These are phyloP conservation scores for Rhizoclosmatium globosum DNA, from an alignment of 192 early-diverging fungal species.

Conservation along the genomic window DNA sequence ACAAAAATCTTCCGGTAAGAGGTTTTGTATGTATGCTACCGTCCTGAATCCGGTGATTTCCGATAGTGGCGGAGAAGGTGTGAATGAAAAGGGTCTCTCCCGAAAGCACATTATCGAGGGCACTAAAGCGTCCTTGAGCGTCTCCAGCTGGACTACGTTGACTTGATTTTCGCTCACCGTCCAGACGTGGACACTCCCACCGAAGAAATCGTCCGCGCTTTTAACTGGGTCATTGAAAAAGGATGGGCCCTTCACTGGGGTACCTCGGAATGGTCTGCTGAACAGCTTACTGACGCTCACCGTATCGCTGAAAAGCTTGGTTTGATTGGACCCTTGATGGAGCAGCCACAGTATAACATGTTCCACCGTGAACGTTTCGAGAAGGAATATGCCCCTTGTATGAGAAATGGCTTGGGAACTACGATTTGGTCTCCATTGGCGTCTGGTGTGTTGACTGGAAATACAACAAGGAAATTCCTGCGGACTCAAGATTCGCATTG, in stretches of 20 bases:
- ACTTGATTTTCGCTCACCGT: slow-evolving; percentile 77
- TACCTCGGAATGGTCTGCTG: slow-evolving; percentile 76
- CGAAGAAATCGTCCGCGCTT: slow-evolving; percentile 86
- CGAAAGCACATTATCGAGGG: slow-evolving; percentile 89
- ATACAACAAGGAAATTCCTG: slow-evolving; percentile 75
- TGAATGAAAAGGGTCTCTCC: slow-evolving; percentile 83
- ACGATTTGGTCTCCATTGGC: slow-evolving; percentile 83
- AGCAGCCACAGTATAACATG: slow-evolving; percentile 89
- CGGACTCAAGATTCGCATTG: slow-evolving; percentile 69
- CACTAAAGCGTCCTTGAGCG: slow-evolving; percentile 70
- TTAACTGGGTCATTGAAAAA: slow-evolving; percentile 81
- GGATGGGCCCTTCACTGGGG: slow-evolving; percentile 87
- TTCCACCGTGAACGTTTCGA: slow-evolving; percentile 71
- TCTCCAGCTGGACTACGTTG: slow-evolving; percentile 76
- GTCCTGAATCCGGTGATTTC: background rate
- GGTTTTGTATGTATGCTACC: background rate
- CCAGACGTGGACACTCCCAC: slow-evolving; percentile 78
- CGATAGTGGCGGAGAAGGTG: slow-evolving; percentile 37
- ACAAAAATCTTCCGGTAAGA: slow-evolving; percentile 70
- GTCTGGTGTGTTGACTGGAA: slow-evolving; percentile 69
- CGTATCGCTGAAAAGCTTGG: slow-evolving; percentile 71
- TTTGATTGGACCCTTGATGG: slow-evolving; percentile 60
- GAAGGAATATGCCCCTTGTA: slow-evolving; percentile 70
- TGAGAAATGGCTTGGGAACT: slow-evolving; percentile 72
- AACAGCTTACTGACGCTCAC: slow-evolving; percentile 79